Base-by-base conservation (phyloP, 257 asterid genomes). In the Salvia miltiorrhiza region DNA sequence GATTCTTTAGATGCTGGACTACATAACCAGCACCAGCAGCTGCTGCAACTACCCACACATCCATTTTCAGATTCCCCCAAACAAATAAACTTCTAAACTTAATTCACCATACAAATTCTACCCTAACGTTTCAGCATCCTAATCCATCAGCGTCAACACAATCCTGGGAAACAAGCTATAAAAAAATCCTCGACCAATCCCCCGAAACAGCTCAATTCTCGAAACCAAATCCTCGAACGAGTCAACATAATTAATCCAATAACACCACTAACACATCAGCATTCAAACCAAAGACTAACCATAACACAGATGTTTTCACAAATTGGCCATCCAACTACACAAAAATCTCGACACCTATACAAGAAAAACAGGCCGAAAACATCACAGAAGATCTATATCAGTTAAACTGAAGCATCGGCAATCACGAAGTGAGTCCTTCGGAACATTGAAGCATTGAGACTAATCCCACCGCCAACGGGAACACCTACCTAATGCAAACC, bases 1-100 rank as follows among this genome's bases (percentile, higher is more conserved):
- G 67, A 60, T 73, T 86, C 84, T 88, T 87, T 74, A 88, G 76
- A 72, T 77, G 91, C 81, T 86, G 84, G 54, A 85, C 90, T 28
- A 82, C 79, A 82, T 79, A 87, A 3, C 90, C 90, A 47, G 88
- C 92, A 65, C 96, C 92, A 20, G 90, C 96, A 65, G 95, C 95
- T 4, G 88, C 96, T 21, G 90, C 90, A 64, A 84, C 81, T 43
- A 85, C 39, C 93, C 89, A 88, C 39, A 81, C 75, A 83, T 90
- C 94, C 97, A 90, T 86, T 74, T 49, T 24, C 73, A 58, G n/a
- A 33, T 47, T 53, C 69, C 60, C 26, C 28, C 52, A 9, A 53
- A 59, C 64, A 59, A 40, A 76, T 26, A 64, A 61, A 61, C 33
- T 17, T 67, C 56, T 24, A 78, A 54, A 48, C 65, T 73, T 40